These are phyloP conservation scores for Aspergillus floridensis DNA, from an alignment of 2,329 filamentous ascomycete genomes.

Conservation along the genomic window DNA sequence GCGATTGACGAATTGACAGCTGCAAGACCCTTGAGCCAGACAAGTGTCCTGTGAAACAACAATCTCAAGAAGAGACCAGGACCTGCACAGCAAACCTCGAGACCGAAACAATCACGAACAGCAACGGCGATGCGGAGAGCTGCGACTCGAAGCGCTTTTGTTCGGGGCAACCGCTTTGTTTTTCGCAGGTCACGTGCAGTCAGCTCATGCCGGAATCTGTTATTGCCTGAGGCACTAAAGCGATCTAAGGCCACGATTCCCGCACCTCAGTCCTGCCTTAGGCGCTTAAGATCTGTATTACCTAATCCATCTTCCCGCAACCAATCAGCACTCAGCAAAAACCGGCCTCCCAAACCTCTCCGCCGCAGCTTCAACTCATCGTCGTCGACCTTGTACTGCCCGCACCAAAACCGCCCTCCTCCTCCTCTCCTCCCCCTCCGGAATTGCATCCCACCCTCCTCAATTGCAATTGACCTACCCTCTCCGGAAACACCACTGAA, in stretches of 20 bases:
- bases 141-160: not conserved
- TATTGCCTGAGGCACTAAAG: not conserved
- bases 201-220: not conserved
- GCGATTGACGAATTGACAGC: not conserved
- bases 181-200: conserved; percentile 18
- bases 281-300: conserved; percentile 1
- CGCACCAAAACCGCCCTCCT: conserved; percentile 17
- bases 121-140: not conserved
- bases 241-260: no score
- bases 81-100: not conserved
- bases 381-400: conserved; percentile 28
- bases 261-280: not conserved
- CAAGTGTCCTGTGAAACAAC: not conserved
- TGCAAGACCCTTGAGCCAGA: no score
- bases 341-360: conserved; percentile 26
- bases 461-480: conserved; percentile 5
- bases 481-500: not conserved
- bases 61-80: not conserved
- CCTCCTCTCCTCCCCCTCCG: not conserved
- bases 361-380: conserved; percentile 23
- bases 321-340: conserved; percentile 38
- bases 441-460: not conserved
- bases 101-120: conserved; percentile 8
- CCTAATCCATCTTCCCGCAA: conserved; percentile 15
- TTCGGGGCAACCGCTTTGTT: conserved; percentile 13